These are phyloP conservation scores for Hirschfeldia incana DNA, from an alignment of 345 rosid species.

Conservation along the genomic window DNA sequence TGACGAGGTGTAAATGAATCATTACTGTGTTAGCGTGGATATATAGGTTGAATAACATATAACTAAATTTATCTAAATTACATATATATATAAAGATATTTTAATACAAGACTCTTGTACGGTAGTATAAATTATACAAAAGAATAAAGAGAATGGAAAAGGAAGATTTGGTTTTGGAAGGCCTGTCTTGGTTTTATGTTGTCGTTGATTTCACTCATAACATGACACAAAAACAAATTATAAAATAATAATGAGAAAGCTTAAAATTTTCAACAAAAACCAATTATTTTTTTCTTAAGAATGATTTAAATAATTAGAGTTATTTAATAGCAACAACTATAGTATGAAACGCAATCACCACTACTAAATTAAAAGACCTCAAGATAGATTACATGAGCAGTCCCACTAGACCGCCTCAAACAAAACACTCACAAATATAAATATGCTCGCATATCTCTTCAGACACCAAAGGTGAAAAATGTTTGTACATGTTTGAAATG, in stretches of 20 bases:
- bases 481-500: constrained; percentile 3
- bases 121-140: neutral
- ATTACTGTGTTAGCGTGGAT: neutral
- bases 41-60: neutral
- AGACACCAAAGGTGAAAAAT: constrained; percentile 8
- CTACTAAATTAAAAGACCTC: neutral
- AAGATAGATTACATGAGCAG: neutral
- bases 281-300: neutral
- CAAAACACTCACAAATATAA: neutral
- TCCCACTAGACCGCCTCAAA: constrained; percentile 19
- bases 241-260: constrained; percentile 25
- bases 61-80: no score
- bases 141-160: constrained; percentile 1
- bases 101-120: neutral
- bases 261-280: constrained; percentile 5
- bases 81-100: neutral
- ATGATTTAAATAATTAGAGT: constrained; percentile 3
- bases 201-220: constrained; percentile 39
- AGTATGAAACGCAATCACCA: constrained; percentile 18
- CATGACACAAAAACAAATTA: constrained; percentile 27
- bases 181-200: constrained; percentile 27
- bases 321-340: neutral
- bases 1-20: no score
- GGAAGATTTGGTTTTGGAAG: neutral
- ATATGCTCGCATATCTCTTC: neutral